Evolutionary conservation across 73 alveolate genomes (phyloP).

Genomic region (Paramecium bursaria): DNA sequence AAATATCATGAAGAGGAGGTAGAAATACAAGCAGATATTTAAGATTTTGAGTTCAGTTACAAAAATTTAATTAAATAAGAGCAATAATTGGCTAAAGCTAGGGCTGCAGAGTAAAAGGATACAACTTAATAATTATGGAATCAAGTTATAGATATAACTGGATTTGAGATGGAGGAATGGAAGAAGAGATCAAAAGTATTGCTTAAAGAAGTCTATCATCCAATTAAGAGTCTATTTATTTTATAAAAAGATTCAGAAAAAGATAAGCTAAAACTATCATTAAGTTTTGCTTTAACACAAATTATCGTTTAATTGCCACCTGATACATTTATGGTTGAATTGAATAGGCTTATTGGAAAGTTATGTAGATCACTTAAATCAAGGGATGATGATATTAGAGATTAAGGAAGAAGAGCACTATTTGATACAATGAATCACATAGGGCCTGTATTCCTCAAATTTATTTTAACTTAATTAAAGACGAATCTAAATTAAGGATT

Average conservation of each 20-base stretch:
- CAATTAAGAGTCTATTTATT: slow-evolving; percentile 31
- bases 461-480: slow-evolving; percentile 21
- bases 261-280: background rate
- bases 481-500: slow-evolving; percentile 23
- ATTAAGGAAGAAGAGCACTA: slow-evolving; percentile 28
- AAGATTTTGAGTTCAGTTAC: slow-evolving; percentile 54
- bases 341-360: slow-evolving; percentile 26
- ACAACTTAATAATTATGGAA: slow-evolving; percentile 29
- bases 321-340: slow-evolving; percentile 37
- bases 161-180: slow-evolving; percentile 42
- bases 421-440: background rate
- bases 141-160: slow-evolving; percentile 34
- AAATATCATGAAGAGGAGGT: slow-evolving; percentile 14
- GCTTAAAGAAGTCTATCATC: slow-evolving; percentile 21
- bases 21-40: background rate
- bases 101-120: slow-evolving; percentile 23
- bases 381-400: slow-evolving; percentile 51
- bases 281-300: slow-evolving; percentile 26
- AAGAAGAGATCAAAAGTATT: slow-evolving; percentile 42
- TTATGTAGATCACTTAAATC: slow-evolving; percentile 15
- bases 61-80: slow-evolving; percentile 43
- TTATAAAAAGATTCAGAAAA: slow-evolving; percentile 33
- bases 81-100: slow-evolving; percentile 36
- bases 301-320: slow-evolving; percentile 38
- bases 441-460: slow-evolving; percentile 37